A percentile compares a stretch with the other conserved stretches of the same genome.
phyloP scores from a whole-genome alignment of 1,284 basidiomycete species.

The Pseudozyma thailandica region DNA sequence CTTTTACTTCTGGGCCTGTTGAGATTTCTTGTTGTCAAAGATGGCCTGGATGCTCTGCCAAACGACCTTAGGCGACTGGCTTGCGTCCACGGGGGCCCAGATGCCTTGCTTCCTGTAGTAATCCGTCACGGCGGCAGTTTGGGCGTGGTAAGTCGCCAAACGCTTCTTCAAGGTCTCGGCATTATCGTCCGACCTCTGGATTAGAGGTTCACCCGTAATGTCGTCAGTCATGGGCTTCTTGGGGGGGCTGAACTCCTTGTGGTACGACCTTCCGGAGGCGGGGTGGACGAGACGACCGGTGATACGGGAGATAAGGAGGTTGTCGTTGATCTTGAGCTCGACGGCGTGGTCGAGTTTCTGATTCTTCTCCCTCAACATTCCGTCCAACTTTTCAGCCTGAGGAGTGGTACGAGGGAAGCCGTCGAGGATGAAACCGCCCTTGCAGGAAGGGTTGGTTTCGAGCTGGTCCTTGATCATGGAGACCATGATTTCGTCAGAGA shows the following conservation, averaged over 20 bases:
- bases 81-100: conserved; percentile 81
- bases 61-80: conserved; percentile 88
- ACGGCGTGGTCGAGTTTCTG: conserved; percentile 88
- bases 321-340: conserved; percentile 91
- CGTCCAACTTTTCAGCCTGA: conserved; percentile 96
- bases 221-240: conserved; percentile 96
- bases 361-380: conserved; percentile 83
- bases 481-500: conserved; percentile 96
- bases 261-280: conserved; percentile 87
- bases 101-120: conserved; percentile 89
- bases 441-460: conserved; percentile 89
- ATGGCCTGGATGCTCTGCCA: conserved; percentile 80
- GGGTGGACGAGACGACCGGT: conserved; percentile 95
- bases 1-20: conserved; percentile 14
- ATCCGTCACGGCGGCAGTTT: conserved; percentile 94
- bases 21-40: conserved; percentile 58
- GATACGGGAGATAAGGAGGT: conserved; percentile 94
- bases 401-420: conserved; percentile 97
- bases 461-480: conserved; percentile 97
- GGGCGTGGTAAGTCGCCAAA: conserved; percentile 84
- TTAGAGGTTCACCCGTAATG: conserved; percentile 91
- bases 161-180: conserved; percentile 89
- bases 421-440: conserved; percentile 96
- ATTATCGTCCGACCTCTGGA: conserved; percentile 71
- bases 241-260: conserved; percentile 93